A percentile compares a stretch with the other conserved stretches of the same genome.
phyloP scores from a whole-genome alignment of 2,329 filamentous ascomycete genomes.

The Aspergillus ruber region DNA sequence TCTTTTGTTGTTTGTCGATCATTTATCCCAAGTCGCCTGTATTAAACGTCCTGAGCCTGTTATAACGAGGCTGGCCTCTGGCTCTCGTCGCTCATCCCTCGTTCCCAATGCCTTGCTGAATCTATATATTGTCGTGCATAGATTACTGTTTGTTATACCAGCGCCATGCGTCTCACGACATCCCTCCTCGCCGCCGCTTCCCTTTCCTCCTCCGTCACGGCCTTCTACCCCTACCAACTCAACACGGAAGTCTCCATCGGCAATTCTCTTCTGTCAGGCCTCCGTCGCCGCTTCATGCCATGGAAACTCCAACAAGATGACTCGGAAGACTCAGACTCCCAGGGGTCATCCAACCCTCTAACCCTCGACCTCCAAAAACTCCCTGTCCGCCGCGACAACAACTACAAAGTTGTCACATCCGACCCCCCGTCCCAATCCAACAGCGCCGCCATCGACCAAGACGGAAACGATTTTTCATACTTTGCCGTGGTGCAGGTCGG shows the following conservation, averaged over 20 bases:
- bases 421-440: slow-evolving; percentile 36
- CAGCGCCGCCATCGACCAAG: slow-evolving; percentile 47
- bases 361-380: slow-evolving; percentile 34
- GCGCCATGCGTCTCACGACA: slow-evolving; percentile 30
- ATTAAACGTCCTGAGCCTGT: too few relatives aligned
- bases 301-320: slow-evolving; percentile 17
- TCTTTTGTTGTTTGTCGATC: too few relatives aligned
- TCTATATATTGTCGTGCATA: too few relatives aligned
- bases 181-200: slow-evolving; percentile 26
- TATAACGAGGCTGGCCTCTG: too few relatives aligned
- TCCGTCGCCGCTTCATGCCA: slow-evolving; percentile 26
- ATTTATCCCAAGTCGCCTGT: too few relatives aligned
- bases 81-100: too few relatives aligned
- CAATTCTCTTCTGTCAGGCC: slow-evolving; percentile 12
- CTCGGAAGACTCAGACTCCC: slow-evolving; percentile 9
- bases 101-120: too few relatives aligned
- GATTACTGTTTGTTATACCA: too few relatives aligned
- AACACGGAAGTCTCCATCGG: slow-evolving; percentile 12
- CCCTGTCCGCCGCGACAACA: slow-evolving; percentile 41
- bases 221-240: slow-evolving; percentile 39
- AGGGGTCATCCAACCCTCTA: slow-evolving; percentile 8
- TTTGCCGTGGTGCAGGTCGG: slow-evolving; percentile 48
- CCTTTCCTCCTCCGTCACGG: slow-evolving; percentile 30
- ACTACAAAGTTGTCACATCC: slow-evolving; percentile 40
- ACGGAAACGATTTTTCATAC: slow-evolving; percentile 51